These are phyloP conservation scores for Platanthera guangdongensis DNA, from an alignment of 106 monocot species.

Conservation along the genomic window DNA sequence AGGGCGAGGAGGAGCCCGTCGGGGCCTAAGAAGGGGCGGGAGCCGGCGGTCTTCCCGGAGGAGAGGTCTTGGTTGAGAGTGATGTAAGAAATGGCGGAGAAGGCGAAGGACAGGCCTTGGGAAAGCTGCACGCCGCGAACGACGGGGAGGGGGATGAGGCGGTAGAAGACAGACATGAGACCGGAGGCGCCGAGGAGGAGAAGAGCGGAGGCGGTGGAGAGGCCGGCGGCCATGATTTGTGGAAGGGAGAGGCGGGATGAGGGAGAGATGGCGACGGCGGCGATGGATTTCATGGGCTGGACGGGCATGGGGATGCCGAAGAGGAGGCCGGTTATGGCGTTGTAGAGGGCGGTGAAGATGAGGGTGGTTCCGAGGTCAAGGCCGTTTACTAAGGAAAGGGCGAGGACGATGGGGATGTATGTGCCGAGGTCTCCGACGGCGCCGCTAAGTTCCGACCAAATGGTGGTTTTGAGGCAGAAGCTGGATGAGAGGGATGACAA, in stretches of 20 bases:
- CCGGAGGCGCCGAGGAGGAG: conserved; percentile 75
- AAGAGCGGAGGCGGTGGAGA: conserved; percentile 50
- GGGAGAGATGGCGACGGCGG: conserved; percentile 83
- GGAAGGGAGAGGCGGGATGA: conserved; percentile 50
- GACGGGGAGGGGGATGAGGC: conserved; percentile 80
- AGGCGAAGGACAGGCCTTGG: conserved; percentile 35
- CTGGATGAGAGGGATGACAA: too few relatives aligned
- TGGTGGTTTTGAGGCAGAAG: conserved; percentile 61
- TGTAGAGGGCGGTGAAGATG: conserved; percentile 91
- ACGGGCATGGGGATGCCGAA: conserved; percentile 98
- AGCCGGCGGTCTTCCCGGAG: conserved; percentile 24
- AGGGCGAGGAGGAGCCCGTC: conserved; percentile 90
- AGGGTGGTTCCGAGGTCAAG: conserved; percentile 91
- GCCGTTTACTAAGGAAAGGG: conserved; percentile 67
- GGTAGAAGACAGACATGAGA: conserved; percentile 81
- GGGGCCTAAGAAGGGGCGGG: conserved; percentile 66
- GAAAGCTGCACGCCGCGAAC: conserved; percentile 98
- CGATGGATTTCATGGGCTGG: conserved; percentile 98
- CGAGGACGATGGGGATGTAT: conserved; percentile 85
- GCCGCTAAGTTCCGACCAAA: conserved; percentile 82
- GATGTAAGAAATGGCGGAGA: conserved; percentile 21
- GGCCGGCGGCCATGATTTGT: conserved; percentile 95
- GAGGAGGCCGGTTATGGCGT: conserved; percentile 70
- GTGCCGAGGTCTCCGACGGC: conserved; percentile 92
- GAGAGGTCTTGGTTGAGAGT: conserved; percentile 45